Base-by-base conservation (phyloP, 257 asterid genomes). In the Nicotiana sylvestris region DNA sequence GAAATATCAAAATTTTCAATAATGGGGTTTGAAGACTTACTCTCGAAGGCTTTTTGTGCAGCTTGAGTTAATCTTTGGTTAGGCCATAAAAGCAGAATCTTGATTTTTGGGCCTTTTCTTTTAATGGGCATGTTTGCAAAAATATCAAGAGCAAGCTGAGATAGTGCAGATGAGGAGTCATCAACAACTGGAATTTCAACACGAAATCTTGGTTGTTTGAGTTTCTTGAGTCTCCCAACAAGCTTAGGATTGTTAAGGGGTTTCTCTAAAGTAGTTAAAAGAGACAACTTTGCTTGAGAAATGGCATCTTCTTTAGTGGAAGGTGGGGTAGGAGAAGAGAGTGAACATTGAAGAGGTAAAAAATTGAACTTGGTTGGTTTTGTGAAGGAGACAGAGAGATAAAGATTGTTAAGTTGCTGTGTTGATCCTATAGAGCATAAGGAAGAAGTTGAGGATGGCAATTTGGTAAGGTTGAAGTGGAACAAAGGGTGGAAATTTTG, bases 241-340 rank as follows among this genome's bases (percentile, higher is more conserved):
- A 92, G 94, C 80, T 87, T 96, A 8, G 96, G 95, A 84, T 89
- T 92, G 96, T 92, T 92, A 81, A 94, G 94, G 64, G 96, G 98
- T 85, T 92, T 94, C 78, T 88, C 93, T 61, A 95, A 85, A 76
- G 95, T 82, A 87, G 93, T 88, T 9, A 84, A 90, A 56, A 95
- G 93, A 17, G 96, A 87, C 61, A 89, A 85, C 90, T 90, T 95
- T 77, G 96, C 97, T 90, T 95, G 97, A 57, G 91, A 88, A 82
- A 94, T 88, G 66, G 98, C 97, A 89, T 92, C 99, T 81, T 92
- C 97, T 84, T 86, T 95, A 9, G 94, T 86, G 76, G 88, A 68
- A 33, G 98, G 98, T 64, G 99, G 97, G 51, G 85, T 89, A 55
- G 98, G 88, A 82, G 94, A 85, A 85, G 94, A 88, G 37, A 84